Percentiles rank a stretch among this genome's conserved stretches.
These are phyloP conservation scores for Bathelium albidoporum DNA, from an alignment of 495 filamentous ascomycete species.

Conservation along the genomic window DNA sequence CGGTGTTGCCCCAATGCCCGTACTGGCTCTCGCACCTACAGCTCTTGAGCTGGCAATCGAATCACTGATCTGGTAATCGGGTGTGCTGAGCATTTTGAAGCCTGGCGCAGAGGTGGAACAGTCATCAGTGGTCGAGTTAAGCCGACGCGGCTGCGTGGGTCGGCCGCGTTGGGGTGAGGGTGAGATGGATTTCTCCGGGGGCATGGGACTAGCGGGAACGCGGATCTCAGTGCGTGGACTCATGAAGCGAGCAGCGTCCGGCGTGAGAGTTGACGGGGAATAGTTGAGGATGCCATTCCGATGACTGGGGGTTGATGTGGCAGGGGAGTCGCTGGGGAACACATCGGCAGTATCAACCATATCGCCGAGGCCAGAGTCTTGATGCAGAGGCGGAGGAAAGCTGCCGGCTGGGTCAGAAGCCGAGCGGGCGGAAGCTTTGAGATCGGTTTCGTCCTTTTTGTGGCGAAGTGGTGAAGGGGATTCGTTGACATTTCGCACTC, in stretches of 20 bases:
- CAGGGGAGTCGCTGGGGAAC: slow-evolving; percentile 86
- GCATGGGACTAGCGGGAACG: background rate
- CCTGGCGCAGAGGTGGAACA: background rate
- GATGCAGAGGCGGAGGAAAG: background rate
- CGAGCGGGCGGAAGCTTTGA: background rate
- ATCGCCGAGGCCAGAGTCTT: background rate
- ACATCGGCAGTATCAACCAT: slow-evolving; percentile 45
- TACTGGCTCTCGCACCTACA: background rate
- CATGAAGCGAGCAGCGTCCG: background rate
- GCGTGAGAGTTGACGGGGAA: background rate
- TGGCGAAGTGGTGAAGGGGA: background rate
- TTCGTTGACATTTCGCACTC: background rate
- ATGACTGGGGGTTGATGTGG: slow-evolving; percentile 63
- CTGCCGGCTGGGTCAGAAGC: background rate
- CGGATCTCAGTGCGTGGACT: background rate
- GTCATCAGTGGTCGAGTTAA: background rate
- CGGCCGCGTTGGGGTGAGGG: background rate
- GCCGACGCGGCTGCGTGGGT: background rate
- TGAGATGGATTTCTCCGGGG: background rate
- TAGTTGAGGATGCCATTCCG: background rate
- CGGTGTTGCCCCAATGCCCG: background rate
- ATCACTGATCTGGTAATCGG: background rate
- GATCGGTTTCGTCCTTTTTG: background rate
- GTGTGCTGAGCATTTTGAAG: background rate
- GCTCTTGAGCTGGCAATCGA: background rate